Percentiles rank a stretch among this genome's conserved stretches.
Conservation (phyloP, 306 rosid species). For the Psophocarpus tetragonolobus region DNA sequence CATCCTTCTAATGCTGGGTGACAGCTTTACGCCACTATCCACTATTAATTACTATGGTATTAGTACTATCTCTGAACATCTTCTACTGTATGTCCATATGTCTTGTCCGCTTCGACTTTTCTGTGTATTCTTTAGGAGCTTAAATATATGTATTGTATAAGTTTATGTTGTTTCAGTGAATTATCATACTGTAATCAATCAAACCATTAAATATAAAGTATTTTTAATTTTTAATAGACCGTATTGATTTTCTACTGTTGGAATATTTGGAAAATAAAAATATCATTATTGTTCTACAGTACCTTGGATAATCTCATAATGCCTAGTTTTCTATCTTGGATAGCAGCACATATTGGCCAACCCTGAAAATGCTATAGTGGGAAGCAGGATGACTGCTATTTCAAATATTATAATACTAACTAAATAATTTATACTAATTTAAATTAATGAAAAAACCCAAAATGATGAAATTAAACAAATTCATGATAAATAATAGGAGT, state of each 20-base stretch:
- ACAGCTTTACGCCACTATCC: no score
- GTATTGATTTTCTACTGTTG: background rate
- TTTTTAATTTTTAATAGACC: slow-evolving; percentile 15
- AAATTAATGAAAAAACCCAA: background rate
- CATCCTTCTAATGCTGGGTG: no score
- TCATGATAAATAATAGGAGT: background rate
- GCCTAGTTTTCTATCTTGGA: background rate
- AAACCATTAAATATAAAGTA: background rate
- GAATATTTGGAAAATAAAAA: background rate
- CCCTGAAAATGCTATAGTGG: background rate
- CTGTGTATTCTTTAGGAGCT: slow-evolving; percentile 17
- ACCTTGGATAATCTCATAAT: background rate
- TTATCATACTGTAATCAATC: slow-evolving; percentile 4
- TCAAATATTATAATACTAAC: background rate
- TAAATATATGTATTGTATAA: background rate
- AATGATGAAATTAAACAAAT: background rate
- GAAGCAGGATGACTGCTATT: background rate
- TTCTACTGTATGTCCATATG: background rate
- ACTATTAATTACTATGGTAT: no score
- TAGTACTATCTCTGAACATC: slow-evolving; percentile 15
- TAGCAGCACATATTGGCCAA: background rate
- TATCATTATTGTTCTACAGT: background rate
- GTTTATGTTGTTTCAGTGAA: slow-evolving; percentile 9
- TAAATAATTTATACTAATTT: background rate
- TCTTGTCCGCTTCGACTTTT: background rate